Percentiles rank a stretch among this genome's conserved stretches.
These are phyloP conservation scores for Heliocybe sulcata DNA, from an alignment of 1,284 basidiomycete genomes.

Conservation along the genomic window DNA sequence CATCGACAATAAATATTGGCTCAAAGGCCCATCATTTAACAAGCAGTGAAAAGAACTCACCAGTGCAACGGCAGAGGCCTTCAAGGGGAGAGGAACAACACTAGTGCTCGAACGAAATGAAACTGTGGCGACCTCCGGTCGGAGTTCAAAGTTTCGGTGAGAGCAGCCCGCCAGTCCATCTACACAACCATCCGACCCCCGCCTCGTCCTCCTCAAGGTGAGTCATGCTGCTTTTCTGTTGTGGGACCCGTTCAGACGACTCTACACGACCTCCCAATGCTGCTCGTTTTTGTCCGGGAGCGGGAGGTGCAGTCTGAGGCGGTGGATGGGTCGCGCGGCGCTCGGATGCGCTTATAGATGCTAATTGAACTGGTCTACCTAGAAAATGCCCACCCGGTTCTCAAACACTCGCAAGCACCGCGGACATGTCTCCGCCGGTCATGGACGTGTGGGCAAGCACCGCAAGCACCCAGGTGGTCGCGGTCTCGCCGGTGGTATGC, in stretches of 20 bases:
- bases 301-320: slow-evolving; percentile 22
- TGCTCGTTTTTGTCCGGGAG: slow-evolving; percentile 23
- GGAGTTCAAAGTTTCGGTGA: background rate
- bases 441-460: slow-evolving; percentile 99
- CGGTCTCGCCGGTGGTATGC: slow-evolving; percentile 99
- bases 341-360: slow-evolving; percentile 15
- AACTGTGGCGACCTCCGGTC: background rate
- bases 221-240: slow-evolving; percentile 29
- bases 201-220: slow-evolving; percentile 56
- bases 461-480: slow-evolving; percentile 99
- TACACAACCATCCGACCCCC: slow-evolving; percentile 28
- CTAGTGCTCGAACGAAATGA: background rate
- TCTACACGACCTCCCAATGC: slow-evolving; percentile 13
- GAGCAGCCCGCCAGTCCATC: background rate
- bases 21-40: slow-evolving; percentile 44
- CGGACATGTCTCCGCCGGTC: slow-evolving; percentile 97
- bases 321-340: slow-evolving; percentile 38
- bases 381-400: slow-evolving; percentile 90
- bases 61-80: background rate
- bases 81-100: background rate
- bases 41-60: slow-evolving; percentile 2
- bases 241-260: slow-evolving; percentile 15
- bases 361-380: background rate
- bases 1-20: slow-evolving; percentile 71
- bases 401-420: slow-evolving; percentile 98